Evolutionary conservation across 2,329 filamentous ascomycete species (phyloP).

Genomic region (Fusarium graminum): DNA sequence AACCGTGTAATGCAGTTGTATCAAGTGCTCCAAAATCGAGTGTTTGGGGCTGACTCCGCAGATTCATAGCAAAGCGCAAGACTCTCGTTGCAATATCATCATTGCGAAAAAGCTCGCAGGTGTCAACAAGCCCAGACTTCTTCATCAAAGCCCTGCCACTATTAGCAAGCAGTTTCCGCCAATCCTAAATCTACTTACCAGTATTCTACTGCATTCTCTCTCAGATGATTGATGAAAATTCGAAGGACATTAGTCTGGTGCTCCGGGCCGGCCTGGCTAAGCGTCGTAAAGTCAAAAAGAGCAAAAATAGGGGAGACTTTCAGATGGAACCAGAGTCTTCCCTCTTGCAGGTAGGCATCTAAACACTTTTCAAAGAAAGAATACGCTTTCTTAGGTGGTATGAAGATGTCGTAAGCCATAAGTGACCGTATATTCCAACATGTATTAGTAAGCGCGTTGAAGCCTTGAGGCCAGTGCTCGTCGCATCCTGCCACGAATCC

Average conservation of each 20-base stretch:
- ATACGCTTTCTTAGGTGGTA: slow-evolving; percentile 13
- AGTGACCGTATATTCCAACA: slow-evolving; percentile 31
- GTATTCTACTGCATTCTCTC: slow-evolving; percentile 32
- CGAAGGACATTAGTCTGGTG: slow-evolving; percentile 25
- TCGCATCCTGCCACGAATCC: slow-evolving; percentile 40
- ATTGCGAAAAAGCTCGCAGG: background rate
- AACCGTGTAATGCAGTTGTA: slow-evolving; percentile 32
- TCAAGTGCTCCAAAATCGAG: background rate
- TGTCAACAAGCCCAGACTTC: slow-evolving; percentile 13
- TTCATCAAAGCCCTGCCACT: slow-evolving; percentile 34
- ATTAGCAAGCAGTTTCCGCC: slow-evolving; percentile 10
- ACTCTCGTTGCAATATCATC: slow-evolving; percentile 11
- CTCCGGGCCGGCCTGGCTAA: background rate
- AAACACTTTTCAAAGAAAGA: slow-evolving; percentile 36
- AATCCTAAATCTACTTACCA: slow-evolving; percentile 26
- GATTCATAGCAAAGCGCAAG: slow-evolving; percentile 34
- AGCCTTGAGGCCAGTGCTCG: slow-evolving; percentile 42
- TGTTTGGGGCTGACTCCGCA: slow-evolving; percentile 1
- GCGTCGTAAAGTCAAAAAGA: slow-evolving; percentile 26
- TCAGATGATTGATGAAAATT: slow-evolving; percentile 36
- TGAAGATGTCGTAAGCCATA: slow-evolving; percentile 29
- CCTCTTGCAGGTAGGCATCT: slow-evolving; percentile 38
- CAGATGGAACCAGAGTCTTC: slow-evolving; percentile 40
- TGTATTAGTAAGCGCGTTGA: slow-evolving; percentile 40
- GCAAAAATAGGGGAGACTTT: slow-evolving; percentile 33